phyloP scores from a whole-genome alignment of 352 stramenopile genomes.

The Peronospora belbahrii region DNA sequence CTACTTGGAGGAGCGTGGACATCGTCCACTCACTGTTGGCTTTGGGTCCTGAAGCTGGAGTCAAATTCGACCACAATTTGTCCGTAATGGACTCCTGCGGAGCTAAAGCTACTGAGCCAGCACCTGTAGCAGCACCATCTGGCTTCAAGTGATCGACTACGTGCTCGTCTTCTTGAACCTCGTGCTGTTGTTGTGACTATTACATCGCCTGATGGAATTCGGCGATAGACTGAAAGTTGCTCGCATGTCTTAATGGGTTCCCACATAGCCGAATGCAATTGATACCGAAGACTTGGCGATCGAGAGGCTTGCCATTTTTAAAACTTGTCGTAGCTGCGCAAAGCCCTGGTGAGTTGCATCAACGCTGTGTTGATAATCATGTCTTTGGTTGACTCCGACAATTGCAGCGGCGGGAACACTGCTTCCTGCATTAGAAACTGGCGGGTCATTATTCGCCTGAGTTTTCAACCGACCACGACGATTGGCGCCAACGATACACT shows the following conservation, averaged over 20 bases:
- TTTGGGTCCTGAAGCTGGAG: slow-evolving; percentile 4
- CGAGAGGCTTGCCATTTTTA: slow-evolving; percentile 28
- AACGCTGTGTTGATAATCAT: slow-evolving; percentile 27
- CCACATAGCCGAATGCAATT: slow-evolving; percentile 33
- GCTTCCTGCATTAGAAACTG: slow-evolving; percentile 31
- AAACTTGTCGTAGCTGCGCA: slow-evolving; percentile 36
- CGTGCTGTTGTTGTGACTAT: slow-evolving; percentile 8
- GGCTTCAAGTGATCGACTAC: slow-evolving; percentile 23
- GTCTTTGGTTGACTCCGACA: slow-evolving; percentile 18
- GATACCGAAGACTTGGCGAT: slow-evolving; percentile 28
- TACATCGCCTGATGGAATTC: slow-evolving; percentile 13
- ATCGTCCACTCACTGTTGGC: slow-evolving; percentile 22
- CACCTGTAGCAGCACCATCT: slow-evolving; percentile 6
- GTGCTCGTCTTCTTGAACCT: slow-evolving; percentile 20
- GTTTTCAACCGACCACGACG: neutral
- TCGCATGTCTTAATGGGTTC: slow-evolving; percentile 37
- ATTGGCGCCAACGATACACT: neutral
- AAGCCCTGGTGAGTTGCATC: slow-evolving; percentile 21
- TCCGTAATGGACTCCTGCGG: slow-evolving; percentile 16
- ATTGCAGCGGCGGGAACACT: slow-evolving; percentile 27
- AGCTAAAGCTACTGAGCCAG: slow-evolving; percentile 14
- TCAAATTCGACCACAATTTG: slow-evolving; percentile 10
- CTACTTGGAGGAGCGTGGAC: slow-evolving; percentile 30
- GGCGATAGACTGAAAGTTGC: slow-evolving; percentile 33
- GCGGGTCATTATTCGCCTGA: slow-evolving; percentile 16